Evolutionary conservation across 371 early-diverging fungal genomes (phyloP).

Genomic region (Mucor plumbeus): DNA sequence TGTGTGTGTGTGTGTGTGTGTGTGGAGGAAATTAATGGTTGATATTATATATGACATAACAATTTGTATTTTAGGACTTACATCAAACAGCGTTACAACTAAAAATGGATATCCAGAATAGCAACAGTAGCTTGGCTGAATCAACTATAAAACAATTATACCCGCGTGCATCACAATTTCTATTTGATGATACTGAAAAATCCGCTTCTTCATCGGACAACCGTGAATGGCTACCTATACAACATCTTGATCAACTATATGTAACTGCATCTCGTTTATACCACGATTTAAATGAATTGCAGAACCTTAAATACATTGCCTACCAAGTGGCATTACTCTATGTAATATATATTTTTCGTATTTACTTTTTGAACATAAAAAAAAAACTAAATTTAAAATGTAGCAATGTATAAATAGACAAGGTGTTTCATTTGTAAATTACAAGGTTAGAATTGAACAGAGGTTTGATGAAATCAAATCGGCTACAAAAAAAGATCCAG

Average conservation of each 20-base stretch:
- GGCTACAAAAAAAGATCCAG: slow-evolving; percentile 5
- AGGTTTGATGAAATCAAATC: slow-evolving; percentile 53
- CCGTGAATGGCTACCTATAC: background rate
- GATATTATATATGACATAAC: background rate
- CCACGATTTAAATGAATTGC: slow-evolving; percentile 39
- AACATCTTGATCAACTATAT: slow-evolving; percentile 51
- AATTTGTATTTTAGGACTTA: background rate
- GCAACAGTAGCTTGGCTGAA: background rate
- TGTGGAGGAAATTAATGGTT: too few species aligned
- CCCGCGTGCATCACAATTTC: background rate
- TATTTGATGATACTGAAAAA: background rate
- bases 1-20: too few species aligned
- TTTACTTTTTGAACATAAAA: background rate
- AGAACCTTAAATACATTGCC: slow-evolving; percentile 61
- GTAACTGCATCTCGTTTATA: slow-evolving; percentile 55
- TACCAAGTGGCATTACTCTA: slow-evolving; percentile 64
- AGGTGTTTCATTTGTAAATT: slow-evolving; percentile 42
- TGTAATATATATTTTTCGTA: slow-evolving; percentile 28
- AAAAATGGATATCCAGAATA: background rate
- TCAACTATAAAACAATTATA: slow-evolving; percentile 3
- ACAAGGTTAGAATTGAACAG: slow-evolving; percentile 49
- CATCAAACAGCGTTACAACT: background rate
- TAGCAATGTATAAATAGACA: slow-evolving; percentile 60
- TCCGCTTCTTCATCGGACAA: background rate
- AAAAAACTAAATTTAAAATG: background rate